Evolutionary conservation across 768 basidiomycete genomes (phyloP).

Genomic region (Royoungia palumana): DNA sequence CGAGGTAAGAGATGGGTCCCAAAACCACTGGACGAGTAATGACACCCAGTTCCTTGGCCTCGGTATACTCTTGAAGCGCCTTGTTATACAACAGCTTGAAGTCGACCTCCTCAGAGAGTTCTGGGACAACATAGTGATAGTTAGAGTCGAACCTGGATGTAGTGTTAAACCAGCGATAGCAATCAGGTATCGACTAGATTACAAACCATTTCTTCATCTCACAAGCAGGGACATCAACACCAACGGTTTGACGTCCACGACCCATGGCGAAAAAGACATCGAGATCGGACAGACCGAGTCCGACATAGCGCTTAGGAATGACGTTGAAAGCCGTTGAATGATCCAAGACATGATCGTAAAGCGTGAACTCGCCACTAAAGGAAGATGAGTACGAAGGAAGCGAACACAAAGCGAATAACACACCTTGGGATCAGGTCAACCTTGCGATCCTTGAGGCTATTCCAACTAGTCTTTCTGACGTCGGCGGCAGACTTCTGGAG

Average conservation of each 20-base stretch:
- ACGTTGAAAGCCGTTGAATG: conserved; percentile 95
- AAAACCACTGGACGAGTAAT: conserved; percentile 92
- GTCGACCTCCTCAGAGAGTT: conserved; percentile 83
- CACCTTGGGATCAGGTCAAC: conserved; percentile 93
- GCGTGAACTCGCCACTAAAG: conserved; percentile 91
- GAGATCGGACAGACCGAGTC: conserved; percentile 79
- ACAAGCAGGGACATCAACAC: conserved; percentile 93
- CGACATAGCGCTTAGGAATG: conserved; percentile 90
- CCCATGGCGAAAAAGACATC: conserved; percentile 99
- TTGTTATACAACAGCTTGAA: conserved; percentile 98
- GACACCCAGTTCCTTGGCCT: conserved; percentile 88
- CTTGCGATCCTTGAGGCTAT: conserved; percentile 73
- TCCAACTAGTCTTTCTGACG: conserved; percentile 88
- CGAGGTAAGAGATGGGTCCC: conserved; percentile 93
- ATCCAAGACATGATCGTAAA: conserved; percentile 98
- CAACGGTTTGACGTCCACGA: conserved; percentile 91
- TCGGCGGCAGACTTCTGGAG: conserved; percentile 86
- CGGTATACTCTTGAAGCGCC: conserved; percentile 88
- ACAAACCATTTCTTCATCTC: conserved; percentile 99
- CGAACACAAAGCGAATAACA: conserved; percentile 16
- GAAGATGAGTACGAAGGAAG: conserved; percentile 16
- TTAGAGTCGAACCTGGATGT: conserved; percentile 88
- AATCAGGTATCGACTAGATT: not conserved
- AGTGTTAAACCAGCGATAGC: not conserved
- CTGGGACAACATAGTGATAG: conserved; percentile 98